phyloP scores from a whole-genome alignment of 2,329 filamentous ascomycete genomes.

The Colletotrichum lentis region DNA sequence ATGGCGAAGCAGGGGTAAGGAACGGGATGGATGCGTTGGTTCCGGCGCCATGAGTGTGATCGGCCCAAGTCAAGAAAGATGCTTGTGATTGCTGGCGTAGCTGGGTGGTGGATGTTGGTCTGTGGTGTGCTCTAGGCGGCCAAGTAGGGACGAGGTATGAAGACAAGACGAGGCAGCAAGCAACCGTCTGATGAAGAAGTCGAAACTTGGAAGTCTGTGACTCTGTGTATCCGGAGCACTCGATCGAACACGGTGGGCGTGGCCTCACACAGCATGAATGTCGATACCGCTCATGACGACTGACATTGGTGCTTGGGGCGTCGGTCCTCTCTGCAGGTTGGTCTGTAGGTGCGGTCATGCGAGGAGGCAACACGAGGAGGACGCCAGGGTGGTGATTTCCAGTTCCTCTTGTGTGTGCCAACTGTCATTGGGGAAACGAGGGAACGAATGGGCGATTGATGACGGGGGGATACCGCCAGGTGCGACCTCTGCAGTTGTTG shows the following conservation, averaged over 20 bases:
- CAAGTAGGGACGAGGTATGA: not conserved
- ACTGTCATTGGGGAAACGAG: slow-evolving; percentile 13
- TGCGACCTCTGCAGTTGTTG: not conserved
- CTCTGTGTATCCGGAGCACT: slow-evolving; percentile 23
- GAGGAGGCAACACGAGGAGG: slow-evolving; percentile 10
- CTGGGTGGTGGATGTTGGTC: not conserved
- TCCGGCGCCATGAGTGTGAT: slow-evolving; percentile 26
- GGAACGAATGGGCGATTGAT: not conserved
- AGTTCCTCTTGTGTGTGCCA: not conserved
- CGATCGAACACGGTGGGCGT: not conserved
- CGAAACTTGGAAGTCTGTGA: slow-evolving; percentile 2
- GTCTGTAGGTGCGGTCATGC: slow-evolving; percentile 10
- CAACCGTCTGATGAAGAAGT: not conserved
- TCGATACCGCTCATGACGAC: slow-evolving; percentile 11
- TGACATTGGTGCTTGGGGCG: not conserved
- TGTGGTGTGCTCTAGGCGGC: slow-evolving; percentile 9
- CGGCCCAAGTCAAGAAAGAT: slow-evolving; percentile 14
- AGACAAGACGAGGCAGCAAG: not conserved
- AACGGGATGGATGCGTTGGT: slow-evolving; percentile 42
- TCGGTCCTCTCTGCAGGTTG: not conserved
- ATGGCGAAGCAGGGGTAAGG: slow-evolving; percentile 14
- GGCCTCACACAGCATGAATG: not conserved
- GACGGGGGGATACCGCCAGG: not conserved
- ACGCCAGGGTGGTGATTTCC: not conserved
- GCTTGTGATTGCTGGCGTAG: not conserved